Evolutionary conservation across 225 moss, liverwort and hornwort species (phyloP).

Genomic region (Lunularia cruciata): DNA sequence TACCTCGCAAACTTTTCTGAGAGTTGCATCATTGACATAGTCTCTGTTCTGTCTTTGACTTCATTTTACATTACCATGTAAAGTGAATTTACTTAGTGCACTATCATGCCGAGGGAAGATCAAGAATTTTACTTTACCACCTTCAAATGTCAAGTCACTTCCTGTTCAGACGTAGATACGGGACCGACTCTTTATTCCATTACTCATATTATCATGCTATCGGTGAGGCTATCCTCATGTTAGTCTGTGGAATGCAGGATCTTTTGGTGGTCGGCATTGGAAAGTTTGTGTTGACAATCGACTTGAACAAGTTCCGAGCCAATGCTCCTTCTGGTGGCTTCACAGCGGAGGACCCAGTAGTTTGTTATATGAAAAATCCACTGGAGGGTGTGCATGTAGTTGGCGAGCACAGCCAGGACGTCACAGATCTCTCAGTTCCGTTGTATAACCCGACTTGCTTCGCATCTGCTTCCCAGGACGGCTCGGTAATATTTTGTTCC

Average conservation of each 20-base stretch:
- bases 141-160: too few species aligned
- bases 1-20: too few species aligned
- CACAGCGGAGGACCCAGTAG: conserved; percentile 57
- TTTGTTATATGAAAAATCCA: conserved; percentile 67
- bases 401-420: conserved; percentile 82
- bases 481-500: conserved; percentile 59
- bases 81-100: too few species aligned
- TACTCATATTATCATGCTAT: too few species aligned
- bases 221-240: too few species aligned
- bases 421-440: conserved; percentile 88
- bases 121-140: too few species aligned
- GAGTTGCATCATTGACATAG: too few species aligned
- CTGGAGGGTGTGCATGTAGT: conserved; percentile 71
- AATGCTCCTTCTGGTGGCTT: conserved; percentile 70
- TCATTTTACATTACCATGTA: too few species aligned
- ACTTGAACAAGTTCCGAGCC: conserved; percentile 64
- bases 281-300: conserved; percentile 78
- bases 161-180: too few species aligned
- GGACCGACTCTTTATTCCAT: too few species aligned
- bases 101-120: too few species aligned
- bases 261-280: conserved; percentile 84
- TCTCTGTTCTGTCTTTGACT: too few species aligned
- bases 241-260: conserved; percentile 52
- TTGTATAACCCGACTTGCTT: conserved; percentile 59
- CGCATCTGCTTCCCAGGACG: conserved; percentile 90